These are phyloP conservation scores for Puya raimondii DNA, from an alignment of 176 grass and related monocot species.

Conservation along the genomic window DNA sequence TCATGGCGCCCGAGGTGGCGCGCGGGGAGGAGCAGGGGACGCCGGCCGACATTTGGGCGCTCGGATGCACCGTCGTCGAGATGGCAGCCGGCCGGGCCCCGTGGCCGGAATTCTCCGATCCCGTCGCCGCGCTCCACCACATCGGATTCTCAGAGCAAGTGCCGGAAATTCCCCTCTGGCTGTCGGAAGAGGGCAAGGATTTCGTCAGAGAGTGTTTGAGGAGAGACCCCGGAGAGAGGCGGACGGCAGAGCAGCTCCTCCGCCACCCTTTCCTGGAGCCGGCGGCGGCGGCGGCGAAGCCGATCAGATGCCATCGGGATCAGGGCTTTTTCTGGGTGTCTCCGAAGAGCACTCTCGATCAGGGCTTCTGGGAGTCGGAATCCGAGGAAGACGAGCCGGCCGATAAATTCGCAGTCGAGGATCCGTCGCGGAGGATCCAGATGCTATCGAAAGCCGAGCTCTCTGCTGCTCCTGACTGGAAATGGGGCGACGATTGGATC, in stretches of 20 bases:
- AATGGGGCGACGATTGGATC: not conserved
- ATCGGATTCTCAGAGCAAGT: constrained; percentile 32
- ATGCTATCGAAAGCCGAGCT: not conserved
- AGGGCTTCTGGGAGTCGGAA: constrained; percentile 17
- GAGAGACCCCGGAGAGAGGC: constrained; percentile 21
- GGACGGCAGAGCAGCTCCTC: constrained; percentile 43
- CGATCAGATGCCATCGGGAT: not conserved
- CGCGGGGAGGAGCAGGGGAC: constrained; percentile 32
- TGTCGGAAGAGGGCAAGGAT: constrained; percentile 29
- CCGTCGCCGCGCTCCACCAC: constrained; percentile 32
- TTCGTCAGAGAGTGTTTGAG: constrained; percentile 27
- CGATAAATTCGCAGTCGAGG: not conserved
- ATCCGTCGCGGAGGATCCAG: not conserved
- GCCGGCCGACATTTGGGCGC: constrained; percentile 35
- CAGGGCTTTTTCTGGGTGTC: constrained; percentile 16
- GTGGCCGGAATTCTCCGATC: constrained; percentile 21
- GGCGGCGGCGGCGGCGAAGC: no score
- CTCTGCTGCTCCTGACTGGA: not conserved
- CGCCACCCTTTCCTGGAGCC: constrained; percentile 19
- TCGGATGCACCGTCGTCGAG: constrained; percentile 44
- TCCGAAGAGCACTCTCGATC: constrained; percentile 38
- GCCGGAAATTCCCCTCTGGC: constrained; percentile 6
- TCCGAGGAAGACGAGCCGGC: not conserved
- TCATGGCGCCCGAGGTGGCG: constrained; percentile 47
- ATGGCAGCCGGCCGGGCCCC: constrained; percentile 37